phyloP scores from a whole-genome alignment of 1,139 yeast genomes.

The Candida sanyaensis region DNA sequence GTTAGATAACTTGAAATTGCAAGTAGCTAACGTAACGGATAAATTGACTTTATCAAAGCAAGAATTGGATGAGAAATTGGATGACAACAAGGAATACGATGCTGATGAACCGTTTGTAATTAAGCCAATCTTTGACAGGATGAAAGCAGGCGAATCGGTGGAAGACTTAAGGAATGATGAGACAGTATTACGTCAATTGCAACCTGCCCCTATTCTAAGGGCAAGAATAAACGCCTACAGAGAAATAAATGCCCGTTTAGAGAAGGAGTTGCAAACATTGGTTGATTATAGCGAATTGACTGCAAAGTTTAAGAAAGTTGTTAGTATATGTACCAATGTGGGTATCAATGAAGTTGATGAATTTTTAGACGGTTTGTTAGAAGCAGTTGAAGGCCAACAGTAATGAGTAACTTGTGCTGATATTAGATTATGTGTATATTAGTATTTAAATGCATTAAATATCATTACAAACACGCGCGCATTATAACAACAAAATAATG shows the following conservation, averaged over 20 bases:
- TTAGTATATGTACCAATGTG: conserved; percentile 88
- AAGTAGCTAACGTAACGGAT: conserved; percentile 45
- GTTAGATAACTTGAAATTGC: conserved; percentile 46
- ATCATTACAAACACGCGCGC: not conserved
- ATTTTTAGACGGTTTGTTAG: conserved; percentile 79
- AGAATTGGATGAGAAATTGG: conserved; percentile 22
- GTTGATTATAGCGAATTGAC: conserved; percentile 65
- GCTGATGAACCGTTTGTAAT: conserved; percentile 87
- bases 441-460: not conserved
- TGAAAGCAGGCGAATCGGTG: conserved; percentile 35
- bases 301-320: conserved; percentile 83
- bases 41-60: conserved; percentile 31
- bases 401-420: not conserved
- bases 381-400: conserved; percentile 76
- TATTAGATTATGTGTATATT: not conserved
- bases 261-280: conserved; percentile 56
- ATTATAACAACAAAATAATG: not conserved
- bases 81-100: conserved; percentile 46
- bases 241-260: conserved; percentile 30
- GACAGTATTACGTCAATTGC: conserved; percentile 40
- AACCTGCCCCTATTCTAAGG: conserved; percentile 62
- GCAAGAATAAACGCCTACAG: conserved; percentile 84
- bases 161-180: conserved; percentile 29
- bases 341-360: conserved; percentile 74
- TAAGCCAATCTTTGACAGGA: conserved; percentile 52